These are phyloP conservation scores for Emergomyces orientalis DNA, from an alignment of 2,329 filamentous ascomycete genomes.

Conservation along the genomic window DNA sequence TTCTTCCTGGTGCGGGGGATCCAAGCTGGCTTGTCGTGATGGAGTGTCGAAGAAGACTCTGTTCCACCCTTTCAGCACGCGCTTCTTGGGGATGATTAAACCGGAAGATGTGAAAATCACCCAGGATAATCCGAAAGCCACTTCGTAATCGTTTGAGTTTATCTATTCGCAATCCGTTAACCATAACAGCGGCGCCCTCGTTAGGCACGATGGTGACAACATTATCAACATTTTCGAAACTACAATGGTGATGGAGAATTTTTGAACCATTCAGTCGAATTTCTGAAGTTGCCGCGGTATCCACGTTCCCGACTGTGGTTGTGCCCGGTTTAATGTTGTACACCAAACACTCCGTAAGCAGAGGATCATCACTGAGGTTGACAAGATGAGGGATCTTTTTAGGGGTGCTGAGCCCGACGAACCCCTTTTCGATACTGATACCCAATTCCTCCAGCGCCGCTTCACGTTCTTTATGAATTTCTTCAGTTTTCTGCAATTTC, in stretches of 20 bases:
- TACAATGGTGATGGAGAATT: slow-evolving; percentile 86
- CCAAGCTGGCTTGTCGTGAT: slow-evolving; percentile 55
- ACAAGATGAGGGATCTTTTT: slow-evolving; percentile 99
- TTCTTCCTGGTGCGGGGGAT: slow-evolving; percentile 53
- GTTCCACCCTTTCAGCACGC: slow-evolving; percentile 78
- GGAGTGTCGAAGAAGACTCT: slow-evolving; percentile 80
- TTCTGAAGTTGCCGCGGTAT: slow-evolving; percentile 72
- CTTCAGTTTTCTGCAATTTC: slow-evolving; percentile 87
- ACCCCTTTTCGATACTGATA: slow-evolving; percentile 98
- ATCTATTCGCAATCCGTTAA: slow-evolving; percentile 84
- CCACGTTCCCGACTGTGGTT: slow-evolving; percentile 89
- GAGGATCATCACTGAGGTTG: slow-evolving; percentile 88
- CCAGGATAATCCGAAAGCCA: slow-evolving; percentile 88
- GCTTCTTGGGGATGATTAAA: slow-evolving; percentile 98
- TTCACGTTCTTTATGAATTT: slow-evolving; percentile 96
- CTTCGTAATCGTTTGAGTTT: slow-evolving; percentile 80
- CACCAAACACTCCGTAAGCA: slow-evolving; percentile 89
- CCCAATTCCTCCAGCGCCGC: slow-evolving; percentile 90
- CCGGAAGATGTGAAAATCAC: slow-evolving; percentile 92
- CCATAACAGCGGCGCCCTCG: slow-evolving; percentile 94
- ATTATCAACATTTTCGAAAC: slow-evolving; percentile 86
- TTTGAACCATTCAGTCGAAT: slow-evolving; percentile 90
- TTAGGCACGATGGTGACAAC: slow-evolving; percentile 83
- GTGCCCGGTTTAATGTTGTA: slow-evolving; percentile 96
- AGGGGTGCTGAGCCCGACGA: slow-evolving; percentile 85